phyloP scores from a whole-genome alignment of 129 eudicot species.

The Escallonia rubra region DNA sequence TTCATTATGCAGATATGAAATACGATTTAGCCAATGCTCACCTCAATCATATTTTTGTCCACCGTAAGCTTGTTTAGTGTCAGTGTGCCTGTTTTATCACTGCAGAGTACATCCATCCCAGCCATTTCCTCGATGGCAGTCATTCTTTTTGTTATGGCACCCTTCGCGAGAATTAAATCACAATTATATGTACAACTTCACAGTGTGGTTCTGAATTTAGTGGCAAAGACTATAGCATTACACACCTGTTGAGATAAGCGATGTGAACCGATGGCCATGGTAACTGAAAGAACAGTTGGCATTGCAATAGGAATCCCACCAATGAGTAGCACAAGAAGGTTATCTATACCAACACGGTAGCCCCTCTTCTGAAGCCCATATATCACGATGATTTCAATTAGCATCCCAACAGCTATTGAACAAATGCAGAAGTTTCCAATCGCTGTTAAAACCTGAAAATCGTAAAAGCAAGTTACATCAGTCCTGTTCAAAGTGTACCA shows the following conservation, averaged over 20 bases:
- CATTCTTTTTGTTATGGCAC: slow-evolving; percentile 63
- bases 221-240: background rate
- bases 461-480: background rate
- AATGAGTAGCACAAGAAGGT: slow-evolving; percentile 54
- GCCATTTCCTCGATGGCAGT: slow-evolving; percentile 65
- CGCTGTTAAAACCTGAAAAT: slow-evolving; percentile 41
- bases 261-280: slow-evolving; percentile 63
- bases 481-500: background rate
- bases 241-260: slow-evolving; percentile 48
- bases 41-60: slow-evolving; percentile 53
- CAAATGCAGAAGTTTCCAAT: slow-evolving; percentile 58
- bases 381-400: slow-evolving; percentile 35
- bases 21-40: no score
- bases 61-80: slow-evolving; percentile 55
- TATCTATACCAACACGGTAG: slow-evolving; percentile 43
- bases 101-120: slow-evolving; percentile 59
- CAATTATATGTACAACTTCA: background rate
- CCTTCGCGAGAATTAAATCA: slow-evolving; percentile 25
- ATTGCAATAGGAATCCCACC: slow-evolving; percentile 62
- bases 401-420: slow-evolving; percentile 51
- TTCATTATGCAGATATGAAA: no score
- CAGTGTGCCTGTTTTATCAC: slow-evolving; percentile 59
- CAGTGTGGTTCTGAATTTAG: background rate
- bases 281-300: slow-evolving; percentile 55
- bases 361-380: slow-evolving; percentile 28